A percentile compares a stretch with the other conserved stretches of the same genome.
Conservation (phyloP, 345 rosid species). For the Eutrema japonicum region DNA sequence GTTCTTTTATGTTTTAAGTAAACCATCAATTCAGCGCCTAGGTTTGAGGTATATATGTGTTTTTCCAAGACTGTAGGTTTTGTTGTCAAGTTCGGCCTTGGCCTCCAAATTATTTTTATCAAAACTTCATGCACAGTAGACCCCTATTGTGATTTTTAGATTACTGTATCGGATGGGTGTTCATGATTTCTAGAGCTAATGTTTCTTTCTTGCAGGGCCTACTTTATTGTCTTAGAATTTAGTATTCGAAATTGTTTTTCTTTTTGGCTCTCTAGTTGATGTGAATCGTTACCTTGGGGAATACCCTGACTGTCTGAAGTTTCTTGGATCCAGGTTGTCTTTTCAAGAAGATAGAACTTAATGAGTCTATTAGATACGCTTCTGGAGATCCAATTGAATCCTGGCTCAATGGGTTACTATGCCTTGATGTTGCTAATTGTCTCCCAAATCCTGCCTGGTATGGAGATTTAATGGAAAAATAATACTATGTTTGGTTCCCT, state of each 20-base stretch:
- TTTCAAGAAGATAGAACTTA: slow-evolving; percentile 89
- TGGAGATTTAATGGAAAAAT: slow-evolving; percentile 1
- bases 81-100: slow-evolving; percentile 6
- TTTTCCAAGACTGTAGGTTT: slow-evolving; percentile 26
- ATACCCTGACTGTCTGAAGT: slow-evolving; percentile 26
- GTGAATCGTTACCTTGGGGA: slow-evolving; percentile 2
- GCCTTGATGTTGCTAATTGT: slow-evolving; percentile 83
- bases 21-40: background rate
- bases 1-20: background rate
- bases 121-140: slow-evolving; percentile 11
- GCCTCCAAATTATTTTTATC: background rate
- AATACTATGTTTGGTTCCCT: background rate
- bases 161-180: slow-evolving; percentile 4
- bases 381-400: slow-evolving; percentile 92
- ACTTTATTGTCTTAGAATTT: slow-evolving; percentile 14
- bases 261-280: slow-evolving; percentile 4
- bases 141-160: slow-evolving; percentile 7
- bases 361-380: slow-evolving; percentile 91
- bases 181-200: background rate
- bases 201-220: slow-evolving; percentile 12
- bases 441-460: slow-evolving; percentile 63
- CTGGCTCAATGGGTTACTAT: slow-evolving; percentile 87
- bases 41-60: slow-evolving; percentile 44
- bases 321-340: slow-evolving; percentile 63
- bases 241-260: slow-evolving; percentile 6